Percentiles rank a stretch among this genome's conserved stretches.
phyloP scores from a whole-genome alignment of 2,329 filamentous ascomycete genomes.

The Colletotrichum gigasporum region DNA sequence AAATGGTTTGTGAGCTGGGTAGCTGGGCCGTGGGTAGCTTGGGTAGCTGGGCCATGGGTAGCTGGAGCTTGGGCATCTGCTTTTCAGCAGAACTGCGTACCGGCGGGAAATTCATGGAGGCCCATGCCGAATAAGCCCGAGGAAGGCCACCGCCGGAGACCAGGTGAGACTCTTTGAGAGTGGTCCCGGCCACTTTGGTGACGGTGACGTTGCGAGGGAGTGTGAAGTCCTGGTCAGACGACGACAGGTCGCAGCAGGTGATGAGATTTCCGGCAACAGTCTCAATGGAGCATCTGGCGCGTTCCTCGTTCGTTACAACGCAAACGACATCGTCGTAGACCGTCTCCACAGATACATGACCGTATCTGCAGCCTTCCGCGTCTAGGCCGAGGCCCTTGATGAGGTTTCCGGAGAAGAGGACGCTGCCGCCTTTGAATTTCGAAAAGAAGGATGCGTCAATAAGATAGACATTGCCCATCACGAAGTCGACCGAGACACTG shows the following conservation, averaged over 20 bases:
- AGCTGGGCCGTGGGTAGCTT: not conserved
- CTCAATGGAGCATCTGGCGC: constrained; percentile 1
- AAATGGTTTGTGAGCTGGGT: not conserved
- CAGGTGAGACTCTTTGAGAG: not conserved
- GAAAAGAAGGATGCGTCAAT: constrained; percentile 3
- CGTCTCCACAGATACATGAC: not conserved
- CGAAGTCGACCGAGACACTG: constrained; percentile 7
- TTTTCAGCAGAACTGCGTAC: not conserved
- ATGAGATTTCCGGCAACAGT: constrained; percentile 13
- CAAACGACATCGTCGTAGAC: constrained; percentile 22
- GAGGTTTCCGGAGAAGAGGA: not conserved
- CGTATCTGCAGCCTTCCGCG: not conserved
- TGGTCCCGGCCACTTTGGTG: not conserved
- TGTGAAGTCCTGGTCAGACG: not conserved
- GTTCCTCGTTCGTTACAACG: not conserved
- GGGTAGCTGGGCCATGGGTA: not conserved
- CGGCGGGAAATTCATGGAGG: not conserved
- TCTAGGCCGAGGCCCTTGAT: constrained; percentile 17
- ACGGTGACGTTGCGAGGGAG: not conserved
- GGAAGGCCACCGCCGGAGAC: constrained; percentile 1
- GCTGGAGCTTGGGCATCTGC: not conserved
- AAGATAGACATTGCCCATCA: constrained; percentile 19
- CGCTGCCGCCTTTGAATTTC: not conserved
- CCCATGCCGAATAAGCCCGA: not conserved
- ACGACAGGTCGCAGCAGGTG: not conserved